Evolutionary conservation across 371 early-diverging fungal genomes (phyloP).

Genomic region (Dentiscutata heterogama): DNA sequence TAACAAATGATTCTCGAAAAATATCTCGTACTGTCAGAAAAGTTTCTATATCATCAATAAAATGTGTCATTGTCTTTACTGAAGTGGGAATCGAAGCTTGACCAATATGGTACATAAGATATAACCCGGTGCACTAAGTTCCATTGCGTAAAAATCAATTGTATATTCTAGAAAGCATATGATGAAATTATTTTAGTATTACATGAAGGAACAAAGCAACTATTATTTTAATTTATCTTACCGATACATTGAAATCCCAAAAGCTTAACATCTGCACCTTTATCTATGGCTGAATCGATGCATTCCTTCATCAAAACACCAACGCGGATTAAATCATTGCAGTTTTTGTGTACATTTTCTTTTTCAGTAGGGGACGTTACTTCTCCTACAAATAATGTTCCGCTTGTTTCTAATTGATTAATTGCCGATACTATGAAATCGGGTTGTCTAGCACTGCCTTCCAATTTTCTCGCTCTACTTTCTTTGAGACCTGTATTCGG

Average conservation of each 20-base stretch:
- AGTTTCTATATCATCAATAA: conserved; percentile 21
- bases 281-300: conserved; percentile 4
- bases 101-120: conserved; percentile 7
- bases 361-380: background rate
- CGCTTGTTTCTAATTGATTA: conserved; percentile 5
- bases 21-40: background rate
- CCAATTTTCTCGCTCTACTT: background rate
- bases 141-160: conserved; percentile 30
- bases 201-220: background rate
- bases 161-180: conserved; percentile 11
- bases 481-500: conserved; percentile 37
- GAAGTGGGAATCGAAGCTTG: conserved; percentile 25
- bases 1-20: background rate
- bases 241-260: conserved; percentile 21
- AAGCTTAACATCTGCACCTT: conserved; percentile 19
- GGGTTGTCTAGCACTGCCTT: conserved; percentile 17
- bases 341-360: background rate
- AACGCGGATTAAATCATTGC: conserved; percentile 12
- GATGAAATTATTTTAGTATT: background rate
- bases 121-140: background rate
- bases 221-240: conserved; percentile 2
- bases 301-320: conserved; percentile 23
- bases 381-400: conserved; percentile 23
- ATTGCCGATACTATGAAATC: conserved; percentile 31
- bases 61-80: conserved; percentile 1